A percentile compares a stretch with the other conserved stretches of the same genome.
Conservation (phyloP, 2,329 filamentous ascomycete genomes). For the Penicillium italicum region DNA sequence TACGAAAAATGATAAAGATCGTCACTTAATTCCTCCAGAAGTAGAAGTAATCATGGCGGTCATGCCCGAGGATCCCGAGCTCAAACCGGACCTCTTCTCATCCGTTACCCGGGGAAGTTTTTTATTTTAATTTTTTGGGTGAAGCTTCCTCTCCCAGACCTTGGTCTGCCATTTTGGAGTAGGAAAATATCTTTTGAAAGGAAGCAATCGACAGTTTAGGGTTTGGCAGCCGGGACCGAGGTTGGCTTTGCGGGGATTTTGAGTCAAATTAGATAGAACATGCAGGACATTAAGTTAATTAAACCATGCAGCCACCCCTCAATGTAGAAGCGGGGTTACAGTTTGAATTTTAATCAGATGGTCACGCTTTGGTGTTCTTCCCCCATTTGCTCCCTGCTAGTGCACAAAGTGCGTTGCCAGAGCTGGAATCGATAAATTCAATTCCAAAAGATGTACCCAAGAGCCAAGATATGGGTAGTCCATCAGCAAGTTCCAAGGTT, state of each 20-base stretch:
- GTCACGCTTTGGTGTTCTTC: neutral
- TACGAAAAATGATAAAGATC: neutral
- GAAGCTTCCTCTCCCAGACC: neutral
- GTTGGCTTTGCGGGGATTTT: too few species aligned
- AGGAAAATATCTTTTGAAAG: too few species aligned
- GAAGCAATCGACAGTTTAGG: neutral
- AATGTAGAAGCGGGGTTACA: neutral
- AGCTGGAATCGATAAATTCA: neutral
- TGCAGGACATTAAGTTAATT: neutral
- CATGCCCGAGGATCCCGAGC: neutral
- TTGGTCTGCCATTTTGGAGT: too few species aligned
- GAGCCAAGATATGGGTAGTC: neutral
- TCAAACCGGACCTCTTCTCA: neutral
- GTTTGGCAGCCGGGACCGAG: slow-evolving; percentile 1
- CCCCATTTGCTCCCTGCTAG: too few species aligned
- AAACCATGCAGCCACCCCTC: neutral
- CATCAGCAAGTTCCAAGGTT: too few species aligned
- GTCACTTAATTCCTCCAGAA: neutral
- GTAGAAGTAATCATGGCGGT: neutral
- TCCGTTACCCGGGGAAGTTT: neutral
- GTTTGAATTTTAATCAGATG: neutral
- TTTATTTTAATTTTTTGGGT: neutral
- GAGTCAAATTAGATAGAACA: too few species aligned
- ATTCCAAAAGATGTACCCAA: neutral
- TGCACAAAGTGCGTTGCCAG: too few species aligned